Percentiles rank a stretch among this genome's conserved stretches.
These are phyloP conservation scores for Nitzschia putrida DNA, from an alignment of 108 stramenopile species.

Conservation along the genomic window DNA sequence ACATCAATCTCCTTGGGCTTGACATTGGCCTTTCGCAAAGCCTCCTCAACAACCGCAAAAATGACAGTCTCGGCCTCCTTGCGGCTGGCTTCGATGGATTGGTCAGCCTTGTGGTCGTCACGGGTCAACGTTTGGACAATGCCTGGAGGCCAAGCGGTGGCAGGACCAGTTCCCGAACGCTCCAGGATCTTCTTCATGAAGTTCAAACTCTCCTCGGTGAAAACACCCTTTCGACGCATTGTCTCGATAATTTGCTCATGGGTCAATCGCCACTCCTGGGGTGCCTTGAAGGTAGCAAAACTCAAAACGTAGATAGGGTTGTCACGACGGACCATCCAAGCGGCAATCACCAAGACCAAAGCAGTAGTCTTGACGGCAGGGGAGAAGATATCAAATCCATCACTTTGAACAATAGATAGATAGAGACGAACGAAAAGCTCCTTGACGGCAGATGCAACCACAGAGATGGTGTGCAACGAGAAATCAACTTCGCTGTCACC, in stretches of 20 bases:
- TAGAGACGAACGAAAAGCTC: slow-evolving; percentile 59
- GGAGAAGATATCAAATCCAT: slow-evolving; percentile 66
- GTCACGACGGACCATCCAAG: slow-evolving; percentile 69
- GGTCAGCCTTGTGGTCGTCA: slow-evolving; percentile 69
- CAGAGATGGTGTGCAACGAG: slow-evolving; percentile 55
- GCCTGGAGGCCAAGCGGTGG: slow-evolving; percentile 98
- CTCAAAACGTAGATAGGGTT: slow-evolving; percentile 90
- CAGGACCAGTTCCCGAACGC: slow-evolving; percentile 90
- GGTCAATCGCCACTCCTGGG: slow-evolving; percentile 87
- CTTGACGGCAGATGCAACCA: slow-evolving; percentile 54
- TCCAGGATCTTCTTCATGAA: slow-evolving; percentile 91
- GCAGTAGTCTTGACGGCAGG: slow-evolving; percentile 76
- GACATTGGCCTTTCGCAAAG: slow-evolving; percentile 85
- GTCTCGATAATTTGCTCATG: slow-evolving; percentile 90
- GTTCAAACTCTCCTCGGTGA: slow-evolving; percentile 78
- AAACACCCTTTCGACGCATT: slow-evolving; percentile 90
- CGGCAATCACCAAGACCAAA: slow-evolving; percentile 63
- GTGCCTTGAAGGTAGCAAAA: slow-evolving; percentile 94
- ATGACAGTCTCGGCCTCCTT: slow-evolving; percentile 94
- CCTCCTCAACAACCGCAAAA: slow-evolving; percentile 89
- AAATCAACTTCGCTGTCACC: slow-evolving; percentile 49
- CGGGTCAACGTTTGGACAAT: slow-evolving; percentile 80
- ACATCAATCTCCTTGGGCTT: slow-evolving; percentile 92
- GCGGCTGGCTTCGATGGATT: slow-evolving; percentile 86
- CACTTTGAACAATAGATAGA: slow-evolving; percentile 49